Evolutionary conservation across 108 stramenopile genomes (phyloP).

Genomic region (Bacterosira constricta): DNA sequence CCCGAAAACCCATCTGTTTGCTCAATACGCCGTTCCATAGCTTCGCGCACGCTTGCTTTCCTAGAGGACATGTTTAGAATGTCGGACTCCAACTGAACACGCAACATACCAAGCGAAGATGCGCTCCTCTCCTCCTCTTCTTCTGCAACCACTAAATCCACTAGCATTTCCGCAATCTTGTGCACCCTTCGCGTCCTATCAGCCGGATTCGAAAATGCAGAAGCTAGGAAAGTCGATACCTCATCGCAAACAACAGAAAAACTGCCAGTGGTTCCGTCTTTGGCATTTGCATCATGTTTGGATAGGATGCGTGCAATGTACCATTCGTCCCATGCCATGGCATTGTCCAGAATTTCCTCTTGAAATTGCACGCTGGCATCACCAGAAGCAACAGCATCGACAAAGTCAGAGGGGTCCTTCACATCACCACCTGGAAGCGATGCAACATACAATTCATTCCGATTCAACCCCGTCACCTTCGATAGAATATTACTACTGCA

Average conservation of each 20-base stretch:
- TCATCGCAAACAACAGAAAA: conserved; percentile 62
- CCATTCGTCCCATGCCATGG: conserved; percentile 76
- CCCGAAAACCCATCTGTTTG: conserved; percentile 35
- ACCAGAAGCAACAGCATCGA: conserved; percentile 51
- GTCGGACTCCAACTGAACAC: conserved; percentile 65
- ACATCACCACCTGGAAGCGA: conserved; percentile 55
- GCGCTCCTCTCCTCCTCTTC: conserved; percentile 11
- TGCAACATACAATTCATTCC: conserved; percentile 70
- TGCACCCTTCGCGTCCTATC: conserved; percentile 60
- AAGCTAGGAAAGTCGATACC: conserved; percentile 66
- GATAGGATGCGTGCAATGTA: conserved; percentile 57
- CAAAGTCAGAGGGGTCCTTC: conserved; percentile 88
- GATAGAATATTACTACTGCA: conserved; percentile 58
- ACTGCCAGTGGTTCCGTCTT: conserved; percentile 24
- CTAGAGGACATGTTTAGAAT: conserved; percentile 55
- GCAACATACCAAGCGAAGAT: conserved; percentile 34
- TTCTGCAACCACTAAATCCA: conserved; percentile 47
- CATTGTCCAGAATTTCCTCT: conserved; percentile 52
- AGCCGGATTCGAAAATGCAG: conserved; percentile 48
- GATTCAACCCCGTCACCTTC: conserved; percentile 44
- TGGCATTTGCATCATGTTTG: conserved; percentile 42
- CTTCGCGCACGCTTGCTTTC: conserved; percentile 54
- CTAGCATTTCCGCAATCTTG: conserved; percentile 52
- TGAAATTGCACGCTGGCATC: conserved; percentile 29
- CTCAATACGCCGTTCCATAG: conserved; percentile 38